Evolutionary conservation across 441 rosid genomes (phyloP), one percentile per base, ranked within the genome.

Genomic region (Omphalea diandra): DNA sequence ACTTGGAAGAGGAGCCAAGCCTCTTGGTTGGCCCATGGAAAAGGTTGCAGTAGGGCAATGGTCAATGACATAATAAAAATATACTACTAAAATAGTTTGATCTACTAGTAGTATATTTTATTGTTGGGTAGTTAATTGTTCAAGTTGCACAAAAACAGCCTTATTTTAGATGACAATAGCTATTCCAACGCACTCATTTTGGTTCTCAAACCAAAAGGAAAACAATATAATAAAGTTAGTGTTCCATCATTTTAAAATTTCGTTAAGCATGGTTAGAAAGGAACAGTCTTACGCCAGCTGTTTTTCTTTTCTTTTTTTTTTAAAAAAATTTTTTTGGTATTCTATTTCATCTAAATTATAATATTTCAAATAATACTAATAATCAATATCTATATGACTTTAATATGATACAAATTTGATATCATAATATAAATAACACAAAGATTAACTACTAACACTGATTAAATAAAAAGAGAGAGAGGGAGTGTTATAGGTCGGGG

Each of bases 1-100:
- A 1, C 53, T 71, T 71, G 38, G 47, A 29, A 52, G 53, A 36
- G 68, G 40, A 61, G 74, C 67, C 60, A 22, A 32, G 35, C 31
- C 36, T 14, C 24, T 26, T 5, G 73, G 31, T 52, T 52, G 61
- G 67, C 33, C 54, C 68, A 10, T 70, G 35, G 50, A 22, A 36
- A 41, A 27, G n/a, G 47, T 8, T 8, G 56, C 43, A 53, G 20
- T 26, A 22, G 61, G 46, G 62, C 58, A 58, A 44, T 1, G 55
- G 56, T 70, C 67, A 70, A 49, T 7, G 2, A 60, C 20, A 43
- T 58, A 69, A 46, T 17, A 1, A 58, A 17, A 44, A 57, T 32
- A 11, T 24, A 3, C 53, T 12, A 20, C 29, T 44, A 43, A 20
- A 0, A 41, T 1, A 18, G 29, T 31, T 31, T 41, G 55, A 35